Percentiles rank a stretch among this genome's conserved stretches.
Conservation (phyloP, 495 filamentous ascomycete species). For the Penicillium soppii region DNA sequence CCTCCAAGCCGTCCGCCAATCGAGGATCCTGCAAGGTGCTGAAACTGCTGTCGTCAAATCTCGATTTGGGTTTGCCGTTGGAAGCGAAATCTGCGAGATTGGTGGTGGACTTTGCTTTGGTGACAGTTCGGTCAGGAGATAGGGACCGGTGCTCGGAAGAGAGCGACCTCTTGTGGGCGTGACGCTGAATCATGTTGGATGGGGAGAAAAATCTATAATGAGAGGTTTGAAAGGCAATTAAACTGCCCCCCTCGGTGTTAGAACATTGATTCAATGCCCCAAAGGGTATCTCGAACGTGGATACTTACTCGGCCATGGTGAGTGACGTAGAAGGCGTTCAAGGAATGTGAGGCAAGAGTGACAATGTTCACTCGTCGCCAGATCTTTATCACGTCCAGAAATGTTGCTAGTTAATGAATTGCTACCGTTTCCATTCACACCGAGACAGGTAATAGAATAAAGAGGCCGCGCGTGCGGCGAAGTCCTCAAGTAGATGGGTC, state of each 20-base stretch:
- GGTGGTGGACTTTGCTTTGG: conserved; percentile 46
- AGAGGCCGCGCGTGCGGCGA: conserved; percentile 19
- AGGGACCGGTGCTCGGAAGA: conserved; percentile 42
- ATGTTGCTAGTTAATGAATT: conserved; percentile 2
- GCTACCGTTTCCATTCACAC: conserved; percentile 21
- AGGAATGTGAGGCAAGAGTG: conserved; percentile 13
- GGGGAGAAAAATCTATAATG: conserved; percentile 39
- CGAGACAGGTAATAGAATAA: neutral
- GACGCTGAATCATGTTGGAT: conserved; percentile 45
- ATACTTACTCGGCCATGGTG: conserved; percentile 49
- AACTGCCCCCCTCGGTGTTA: conserved; percentile 23
- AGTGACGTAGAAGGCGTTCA: conserved; percentile 27
- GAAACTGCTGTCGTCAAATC: conserved; percentile 39
- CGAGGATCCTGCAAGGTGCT: conserved; percentile 54
- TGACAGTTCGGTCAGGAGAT: conserved; percentile 41
- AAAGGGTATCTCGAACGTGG: neutral
- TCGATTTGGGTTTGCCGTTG: conserved; percentile 2
- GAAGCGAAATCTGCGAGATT: conserved; percentile 33
- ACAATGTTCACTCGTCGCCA: neutral
- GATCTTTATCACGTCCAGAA: conserved; percentile 13
- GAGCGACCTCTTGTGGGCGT: conserved; percentile 42
- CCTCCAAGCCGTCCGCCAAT: conserved; percentile 33
- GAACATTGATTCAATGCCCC: neutral
- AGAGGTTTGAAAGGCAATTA: conserved; percentile 48
- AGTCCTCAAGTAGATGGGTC: conserved; percentile 2